phyloP scores from a whole-genome alignment of 805 yeast species.

The Myxozyma neglecta region DNA sequence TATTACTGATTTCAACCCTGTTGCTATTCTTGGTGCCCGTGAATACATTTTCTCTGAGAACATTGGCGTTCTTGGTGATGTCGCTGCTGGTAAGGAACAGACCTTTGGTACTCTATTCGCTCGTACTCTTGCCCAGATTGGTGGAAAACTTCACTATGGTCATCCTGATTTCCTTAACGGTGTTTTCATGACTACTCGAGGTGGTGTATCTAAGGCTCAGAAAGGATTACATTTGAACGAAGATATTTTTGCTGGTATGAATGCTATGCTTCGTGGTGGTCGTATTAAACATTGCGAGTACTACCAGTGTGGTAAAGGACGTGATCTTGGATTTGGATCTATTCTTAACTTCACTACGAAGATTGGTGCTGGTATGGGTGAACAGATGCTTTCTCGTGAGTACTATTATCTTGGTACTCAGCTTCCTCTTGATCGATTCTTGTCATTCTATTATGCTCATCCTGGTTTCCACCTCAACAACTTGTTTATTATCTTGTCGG shows the following conservation, averaged over 20 bases:
- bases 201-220: slow-evolving; percentile 94
- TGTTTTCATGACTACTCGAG: slow-evolving; percentile 90
- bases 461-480: slow-evolving; percentile 95
- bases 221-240: slow-evolving; percentile 90
- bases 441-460: slow-evolving; percentile 94
- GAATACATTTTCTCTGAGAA: slow-evolving; percentile 93
- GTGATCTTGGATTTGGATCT: slow-evolving; percentile 92
- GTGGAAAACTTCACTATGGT: slow-evolving; percentile 93
- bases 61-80: slow-evolving; percentile 89
- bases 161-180: slow-evolving; percentile 94
- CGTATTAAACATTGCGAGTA: slow-evolving; percentile 93
- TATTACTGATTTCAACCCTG: slow-evolving; percentile 50
- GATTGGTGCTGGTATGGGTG: slow-evolving; percentile 99
- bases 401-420: slow-evolving; percentile 88
- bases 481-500: slow-evolving; percentile 79
- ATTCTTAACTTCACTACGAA: slow-evolving; percentile 91
- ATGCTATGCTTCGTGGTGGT: slow-evolving; percentile 84
- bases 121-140: slow-evolving; percentile 87
- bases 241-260: slow-evolving; percentile 96
- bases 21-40: slow-evolving; percentile 92
- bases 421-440: slow-evolving; percentile 81
- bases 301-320: slow-evolving; percentile 94
- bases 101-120: slow-evolving; percentile 96
- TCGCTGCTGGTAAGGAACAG: slow-evolving; percentile 97
- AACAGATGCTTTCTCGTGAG: slow-evolving; percentile 87